Evolutionary conservation across 352 stramenopile species (phyloP), one percentile per base, ranked within the genome.

Genomic region (Globisporangium rhizosaccharum): DNA sequence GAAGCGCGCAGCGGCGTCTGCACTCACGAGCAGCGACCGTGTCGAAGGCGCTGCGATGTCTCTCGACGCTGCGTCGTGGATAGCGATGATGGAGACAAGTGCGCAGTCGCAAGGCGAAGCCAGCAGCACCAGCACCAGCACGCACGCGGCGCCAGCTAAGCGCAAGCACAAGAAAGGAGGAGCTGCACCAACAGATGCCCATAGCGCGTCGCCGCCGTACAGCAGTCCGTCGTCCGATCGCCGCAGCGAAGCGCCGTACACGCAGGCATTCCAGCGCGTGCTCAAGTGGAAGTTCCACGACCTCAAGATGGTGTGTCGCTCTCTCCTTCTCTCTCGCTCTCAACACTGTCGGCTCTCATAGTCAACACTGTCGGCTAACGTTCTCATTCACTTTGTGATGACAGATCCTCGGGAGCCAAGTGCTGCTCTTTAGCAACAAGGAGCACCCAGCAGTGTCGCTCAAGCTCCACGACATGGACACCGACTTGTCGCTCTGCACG

Each of bases 251-350:
- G 17, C 50, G 57, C 73, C 69, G 4, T 37, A 55, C 37, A 53
- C 17, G 1, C 68, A 74, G 30, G 68, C 75, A 0, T 94, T 94
- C 57, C 67, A 91, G 56, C 82, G 85, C 18, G 79, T 91, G 8
- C 64, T 94, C 47, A 90, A 90, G 49, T 94, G 85, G 85, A 94
- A 90, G 53, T 92, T 94, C 39, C 76, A 90, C 20, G 82, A 94
- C 57, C 68, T 94, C 25, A 92, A 92, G 71, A 94, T 94, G 85
- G 77, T 90, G 59, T 26, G 66, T 53, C 45, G 0, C 53, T 30
- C 5, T 15, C 39, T 30, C 25, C 33, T 42, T 15, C 20, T 37
- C 14, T 36, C 12, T 11, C 30, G 30, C 26, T 14, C 25, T 33
- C 46, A 18, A 15, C 3, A 30, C 9, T 62, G n/a, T 56, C 5